Evolutionary conservation across 129 eudicot species (phyloP).

Genomic region (Centella asiatica): DNA sequence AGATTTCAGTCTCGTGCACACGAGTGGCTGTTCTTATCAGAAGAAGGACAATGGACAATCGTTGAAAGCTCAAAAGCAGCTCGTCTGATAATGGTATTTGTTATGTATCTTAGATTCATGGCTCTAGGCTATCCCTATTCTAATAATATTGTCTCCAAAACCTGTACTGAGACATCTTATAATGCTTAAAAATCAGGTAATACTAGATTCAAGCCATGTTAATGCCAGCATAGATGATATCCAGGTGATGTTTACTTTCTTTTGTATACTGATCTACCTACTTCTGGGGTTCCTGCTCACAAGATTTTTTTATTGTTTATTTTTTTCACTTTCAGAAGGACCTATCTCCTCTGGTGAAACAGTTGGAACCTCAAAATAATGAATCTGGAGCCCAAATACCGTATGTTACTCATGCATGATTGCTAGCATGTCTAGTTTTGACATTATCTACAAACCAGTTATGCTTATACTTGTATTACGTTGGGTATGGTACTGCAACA

Average conservation of each 20-base stretch:
- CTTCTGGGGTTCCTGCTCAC: constrained; percentile 9
- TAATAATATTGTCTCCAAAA: neutral
- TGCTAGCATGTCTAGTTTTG: neutral
- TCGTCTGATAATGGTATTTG: constrained; percentile 68
- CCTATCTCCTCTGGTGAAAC: constrained; percentile 88
- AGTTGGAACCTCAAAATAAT: constrained; percentile 50
- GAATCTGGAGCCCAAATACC: constrained; percentile 60
- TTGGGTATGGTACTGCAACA: neutral
- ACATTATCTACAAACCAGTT: neutral
- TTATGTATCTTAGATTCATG: neutral
- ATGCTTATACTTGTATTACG: neutral
- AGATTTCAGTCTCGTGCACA: constrained; percentile 72
- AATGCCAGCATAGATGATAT: constrained; percentile 59
- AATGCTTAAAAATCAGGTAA: constrained; percentile 35
- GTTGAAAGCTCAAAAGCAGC: constrained; percentile 89
- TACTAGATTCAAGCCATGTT: constrained; percentile 59
- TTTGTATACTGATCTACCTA: constrained; percentile 11
- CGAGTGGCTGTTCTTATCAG: constrained; percentile 92
- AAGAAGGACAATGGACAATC: constrained; percentile 96
- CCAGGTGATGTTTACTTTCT: constrained; percentile 38
- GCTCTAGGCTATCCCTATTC: neutral
- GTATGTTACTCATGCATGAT: constrained; percentile 38
- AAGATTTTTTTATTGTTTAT: neutral
- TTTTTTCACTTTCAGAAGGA: constrained; percentile 54
- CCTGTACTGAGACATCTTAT: neutral